Conservation (phyloP, 306 rosid genomes). For the Malus asiatica region DNA sequence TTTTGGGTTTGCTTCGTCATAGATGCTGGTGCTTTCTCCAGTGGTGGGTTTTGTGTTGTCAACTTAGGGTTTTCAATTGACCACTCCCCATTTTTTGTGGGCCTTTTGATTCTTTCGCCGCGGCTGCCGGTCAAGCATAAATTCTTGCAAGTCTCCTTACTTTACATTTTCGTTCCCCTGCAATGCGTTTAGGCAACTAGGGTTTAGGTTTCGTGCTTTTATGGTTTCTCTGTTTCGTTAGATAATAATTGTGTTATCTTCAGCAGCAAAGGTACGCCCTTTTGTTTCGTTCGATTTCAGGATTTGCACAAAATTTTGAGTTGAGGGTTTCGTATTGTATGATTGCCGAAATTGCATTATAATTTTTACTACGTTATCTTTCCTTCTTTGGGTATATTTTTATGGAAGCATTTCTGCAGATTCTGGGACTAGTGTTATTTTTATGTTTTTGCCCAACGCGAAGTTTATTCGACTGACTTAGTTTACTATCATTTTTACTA, state of each 20-base stretch:
- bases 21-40: too few species aligned
- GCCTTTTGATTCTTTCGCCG: background rate
- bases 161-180: background rate
- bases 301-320: background rate
- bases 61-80: too few species aligned
- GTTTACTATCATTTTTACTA: background rate
- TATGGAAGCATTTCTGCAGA: background rate
- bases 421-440: background rate
- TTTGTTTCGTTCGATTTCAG: background rate
- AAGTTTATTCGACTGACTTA: background rate
- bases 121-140: constrained; percentile 15
- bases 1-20: too few species aligned
- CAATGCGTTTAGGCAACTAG: background rate
- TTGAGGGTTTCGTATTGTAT: background rate
- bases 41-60: too few species aligned
- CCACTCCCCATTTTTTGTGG: too few species aligned
- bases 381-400: background rate
- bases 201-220: background rate
- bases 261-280: too few species aligned
- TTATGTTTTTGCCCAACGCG: background rate
- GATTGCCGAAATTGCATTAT: too few species aligned
- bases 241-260: background rate
- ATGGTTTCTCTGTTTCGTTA: background rate
- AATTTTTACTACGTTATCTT: too few species aligned
- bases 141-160: constrained; percentile 40